Conservation (phyloP, 176 grass and related monocot genomes). For the Oryza australiensis region DNA sequence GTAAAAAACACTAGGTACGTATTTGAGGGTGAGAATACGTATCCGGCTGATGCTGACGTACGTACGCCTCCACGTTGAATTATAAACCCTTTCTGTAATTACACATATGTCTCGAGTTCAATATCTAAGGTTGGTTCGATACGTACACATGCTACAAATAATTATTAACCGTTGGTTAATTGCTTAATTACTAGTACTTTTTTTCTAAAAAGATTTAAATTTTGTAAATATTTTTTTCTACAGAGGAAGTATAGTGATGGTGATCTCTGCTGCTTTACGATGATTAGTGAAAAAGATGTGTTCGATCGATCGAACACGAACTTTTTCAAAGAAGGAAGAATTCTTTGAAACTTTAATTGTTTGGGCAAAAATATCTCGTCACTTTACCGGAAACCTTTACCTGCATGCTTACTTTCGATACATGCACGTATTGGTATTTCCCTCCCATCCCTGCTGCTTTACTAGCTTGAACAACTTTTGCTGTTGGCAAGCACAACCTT, state of each 20-base stretch:
- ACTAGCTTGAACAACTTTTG: neutral
- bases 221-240: too few relatives aligned
- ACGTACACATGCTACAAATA: neutral
- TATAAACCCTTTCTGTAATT: neutral
- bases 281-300: neutral
- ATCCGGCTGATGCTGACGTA: conserved; percentile 20
- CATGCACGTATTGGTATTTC: neutral
- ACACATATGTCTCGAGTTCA: neutral
- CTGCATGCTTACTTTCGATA: neutral
- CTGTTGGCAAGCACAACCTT: neutral
- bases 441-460: neutral
- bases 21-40: conserved; percentile 1
- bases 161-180: neutral
- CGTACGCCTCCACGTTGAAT: neutral
- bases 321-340: neutral
- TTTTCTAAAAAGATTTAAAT: too few relatives aligned
- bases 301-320: neutral
- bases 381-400: conserved; percentile 22
- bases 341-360: neutral
- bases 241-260: neutral
- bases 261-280: neutral
- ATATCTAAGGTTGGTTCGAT: neutral
- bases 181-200: too few relatives aligned
- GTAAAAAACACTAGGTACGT: conserved; percentile 30
- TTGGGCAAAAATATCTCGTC: conserved; percentile 31